Base-by-base conservation (phyloP, 208 protist species). In the Leishmania major region DNA sequence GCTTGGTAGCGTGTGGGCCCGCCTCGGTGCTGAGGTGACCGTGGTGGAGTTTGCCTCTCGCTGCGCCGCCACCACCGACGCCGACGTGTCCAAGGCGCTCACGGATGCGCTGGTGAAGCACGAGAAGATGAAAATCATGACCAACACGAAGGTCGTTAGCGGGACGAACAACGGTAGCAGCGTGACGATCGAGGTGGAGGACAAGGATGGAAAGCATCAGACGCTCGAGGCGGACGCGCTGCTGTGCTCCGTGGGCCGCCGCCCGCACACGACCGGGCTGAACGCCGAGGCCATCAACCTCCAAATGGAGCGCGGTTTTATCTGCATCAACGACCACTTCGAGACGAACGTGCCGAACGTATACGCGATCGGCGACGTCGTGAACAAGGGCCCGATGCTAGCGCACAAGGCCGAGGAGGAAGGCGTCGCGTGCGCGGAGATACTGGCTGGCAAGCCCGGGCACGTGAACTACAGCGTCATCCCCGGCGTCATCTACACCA, bases 361-460 rank as follows among this genome's bases (percentile, higher is more conserved):
- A 77, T 99, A 98, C 88, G 99, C 99, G 25, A 99, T 99, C 86
- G 99, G 99, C 60, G 99, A 99, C 83, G 97, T 99, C 47, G 97
- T 99, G 53, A 92, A 93, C 73, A 97, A 97, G 88, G 99, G 99
- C 53, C 98, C 99, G 47, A 99, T 99, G 99, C 95, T 99, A 8
- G 99, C 99, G 8, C 99, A 99, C 97, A 99, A 99, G 95, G 99
- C 99, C 43, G 99, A 99, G 92, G 99, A 99, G 60, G 99, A 99
- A 86, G 99, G 98, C 80, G 97, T 99, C 60, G 96, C 97, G 28
- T 92, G 94, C 73, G 98, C 97, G 13, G 98, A 99, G 91, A 70
- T 93, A 51, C 87, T 99, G 57, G 97, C 97, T 62, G 97, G 98
- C 57, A 94, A 96, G 87, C 81, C 91, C 17, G 94, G 97, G 17